Conservation (phyloP, 148 eudicot genomes). For the Nepenthes gracilis region DNA sequence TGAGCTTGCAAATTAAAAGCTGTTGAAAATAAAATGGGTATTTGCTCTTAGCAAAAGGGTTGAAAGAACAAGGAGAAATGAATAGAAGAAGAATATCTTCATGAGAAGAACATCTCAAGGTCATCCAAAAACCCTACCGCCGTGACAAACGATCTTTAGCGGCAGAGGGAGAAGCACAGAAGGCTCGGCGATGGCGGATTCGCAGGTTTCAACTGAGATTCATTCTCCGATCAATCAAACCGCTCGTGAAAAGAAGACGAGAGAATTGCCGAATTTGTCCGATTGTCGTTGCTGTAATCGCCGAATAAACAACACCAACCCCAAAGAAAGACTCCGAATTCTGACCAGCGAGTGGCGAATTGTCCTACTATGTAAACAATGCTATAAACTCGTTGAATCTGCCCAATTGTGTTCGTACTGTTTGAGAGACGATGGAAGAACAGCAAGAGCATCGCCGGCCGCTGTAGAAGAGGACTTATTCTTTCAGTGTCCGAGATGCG, state of each 20-base stretch:
- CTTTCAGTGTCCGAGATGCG: slow-evolving; percentile 38
- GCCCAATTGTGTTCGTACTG: slow-evolving; percentile 62
- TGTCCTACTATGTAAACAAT: slow-evolving; percentile 56
- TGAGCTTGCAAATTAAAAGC: too few species aligned
- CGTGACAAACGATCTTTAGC: too few species aligned
- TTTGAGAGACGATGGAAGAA: slow-evolving; percentile 16
- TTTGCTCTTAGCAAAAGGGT: too few species aligned
- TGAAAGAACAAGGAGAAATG: too few species aligned
- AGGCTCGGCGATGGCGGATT: neutral
- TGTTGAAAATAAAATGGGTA: too few species aligned
- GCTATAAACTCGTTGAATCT: slow-evolving; percentile 29
- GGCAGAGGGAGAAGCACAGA: neutral
- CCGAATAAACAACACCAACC: slow-evolving; percentile 47
- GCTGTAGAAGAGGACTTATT: neutral
- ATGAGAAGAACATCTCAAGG: too few species aligned
- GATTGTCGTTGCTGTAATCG: slow-evolving; percentile 68
- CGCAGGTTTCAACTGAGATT: neutral
- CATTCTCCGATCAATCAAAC: neutral
- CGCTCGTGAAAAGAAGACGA: slow-evolving; percentile 35
- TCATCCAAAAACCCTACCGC: too few species aligned
- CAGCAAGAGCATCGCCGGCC: slow-evolving; percentile 3
- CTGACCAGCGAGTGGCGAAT: slow-evolving; percentile 73
- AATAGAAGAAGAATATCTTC: too few species aligned
- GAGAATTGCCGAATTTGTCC: slow-evolving; percentile 72
- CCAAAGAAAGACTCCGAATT: slow-evolving; percentile 43